These are phyloP conservation scores for Lecanicillium sp. DNA, from an alignment of 2,329 filamentous ascomycete genomes.

Conservation along the genomic window DNA sequence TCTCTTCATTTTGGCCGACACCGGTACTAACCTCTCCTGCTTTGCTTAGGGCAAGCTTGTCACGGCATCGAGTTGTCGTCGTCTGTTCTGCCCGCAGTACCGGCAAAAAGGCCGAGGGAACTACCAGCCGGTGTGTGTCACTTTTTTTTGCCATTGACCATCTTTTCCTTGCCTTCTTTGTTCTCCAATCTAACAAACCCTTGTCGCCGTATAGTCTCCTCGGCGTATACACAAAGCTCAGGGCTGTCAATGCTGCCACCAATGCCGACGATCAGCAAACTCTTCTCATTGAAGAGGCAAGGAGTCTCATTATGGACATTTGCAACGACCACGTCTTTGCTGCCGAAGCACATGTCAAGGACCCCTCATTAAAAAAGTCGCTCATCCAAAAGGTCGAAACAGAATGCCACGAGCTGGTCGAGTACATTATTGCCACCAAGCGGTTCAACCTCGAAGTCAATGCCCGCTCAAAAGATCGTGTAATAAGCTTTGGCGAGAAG, in stretches of 20 bases:
- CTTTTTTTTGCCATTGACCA: background rate
- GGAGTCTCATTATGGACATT: constrained; percentile 70
- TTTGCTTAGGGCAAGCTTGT: constrained; percentile 37
- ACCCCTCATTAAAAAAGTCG: constrained; percentile 44
- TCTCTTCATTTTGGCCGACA: constrained; percentile 1
- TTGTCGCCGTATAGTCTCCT: constrained; percentile 38
- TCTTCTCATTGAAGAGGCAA: constrained; percentile 54
- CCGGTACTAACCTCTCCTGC: constrained; percentile 8
- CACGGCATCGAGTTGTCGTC: constrained; percentile 70
- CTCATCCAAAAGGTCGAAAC: constrained; percentile 60
- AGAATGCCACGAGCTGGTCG: constrained; percentile 74
- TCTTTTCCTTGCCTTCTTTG: constrained; percentile 1
- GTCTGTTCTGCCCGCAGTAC: constrained; percentile 95
- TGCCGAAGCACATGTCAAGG: constrained; percentile 53
- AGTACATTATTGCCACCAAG: constrained; percentile 58
- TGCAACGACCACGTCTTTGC: constrained; percentile 73
- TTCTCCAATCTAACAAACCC: too few relatives aligned
- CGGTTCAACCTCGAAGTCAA: constrained; percentile 68
- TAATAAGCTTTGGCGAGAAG: constrained; percentile 94
- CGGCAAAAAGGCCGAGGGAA: constrained; percentile 88
- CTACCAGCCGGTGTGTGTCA: constrained; percentile 76
- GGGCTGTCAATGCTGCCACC: constrained; percentile 42
- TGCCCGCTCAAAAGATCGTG: constrained; percentile 71
- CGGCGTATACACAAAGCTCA: constrained; percentile 50
- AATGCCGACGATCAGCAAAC: constrained; percentile 44